phyloP scores from a whole-genome alignment of 306 rosid species.

The Lathyrus oleraceus region DNA sequence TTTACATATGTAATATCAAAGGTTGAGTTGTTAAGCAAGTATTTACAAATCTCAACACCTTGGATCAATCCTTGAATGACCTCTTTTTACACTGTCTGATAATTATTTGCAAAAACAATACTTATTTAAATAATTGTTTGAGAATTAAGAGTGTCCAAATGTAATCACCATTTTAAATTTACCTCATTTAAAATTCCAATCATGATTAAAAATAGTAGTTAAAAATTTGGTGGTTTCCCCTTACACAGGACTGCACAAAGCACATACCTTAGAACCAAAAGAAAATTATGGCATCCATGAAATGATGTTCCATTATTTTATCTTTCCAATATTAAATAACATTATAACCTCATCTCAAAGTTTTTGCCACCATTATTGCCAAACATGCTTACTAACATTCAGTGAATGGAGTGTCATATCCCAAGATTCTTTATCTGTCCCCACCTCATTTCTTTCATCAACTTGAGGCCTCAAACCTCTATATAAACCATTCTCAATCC shows the following conservation, averaged over 20 bases:
- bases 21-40: not conserved
- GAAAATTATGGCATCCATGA: constrained; percentile 48
- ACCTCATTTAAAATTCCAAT: not conserved
- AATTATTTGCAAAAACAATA: not conserved
- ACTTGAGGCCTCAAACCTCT: constrained; percentile 37
- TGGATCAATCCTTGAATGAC: not conserved
- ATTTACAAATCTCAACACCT: not conserved
- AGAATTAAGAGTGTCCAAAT: too few species aligned
- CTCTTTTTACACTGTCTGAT: not conserved
- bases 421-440: constrained; percentile 60
- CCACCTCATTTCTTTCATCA: constrained; percentile 35
- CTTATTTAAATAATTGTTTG: too few species aligned
- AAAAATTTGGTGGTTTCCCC: constrained; percentile 25
- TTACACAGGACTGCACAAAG: constrained; percentile 61
- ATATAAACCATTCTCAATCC: constrained; percentile 44
- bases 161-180: not conserved
- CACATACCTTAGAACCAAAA: constrained; percentile 56
- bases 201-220: constrained; percentile 22
- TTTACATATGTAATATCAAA: not conserved
- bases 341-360: constrained; percentile 39
- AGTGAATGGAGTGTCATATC: constrained; percentile 58
- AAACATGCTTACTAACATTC: constrained; percentile 45
- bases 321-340: constrained; percentile 36
- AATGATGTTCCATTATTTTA: constrained; percentile 40
- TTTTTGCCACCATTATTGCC: constrained; percentile 49